Base-by-base conservation (phyloP, 352 stramenopile species). In the Phytophthora fragariaefolia region DNA sequence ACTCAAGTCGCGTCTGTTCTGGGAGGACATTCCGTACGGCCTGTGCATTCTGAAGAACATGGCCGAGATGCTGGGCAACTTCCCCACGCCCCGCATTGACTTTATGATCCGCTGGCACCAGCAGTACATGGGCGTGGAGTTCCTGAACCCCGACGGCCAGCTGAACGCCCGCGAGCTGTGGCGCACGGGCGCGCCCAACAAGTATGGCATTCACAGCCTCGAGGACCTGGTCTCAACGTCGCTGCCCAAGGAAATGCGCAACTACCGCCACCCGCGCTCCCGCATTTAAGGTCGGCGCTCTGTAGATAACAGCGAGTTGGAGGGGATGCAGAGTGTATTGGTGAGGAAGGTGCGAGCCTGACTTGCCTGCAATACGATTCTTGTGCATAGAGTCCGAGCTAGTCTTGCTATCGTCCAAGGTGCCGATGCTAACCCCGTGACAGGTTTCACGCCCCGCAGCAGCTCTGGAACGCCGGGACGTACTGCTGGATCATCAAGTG, bases 51-150 rank as follows among this genome's bases (percentile, higher is more conserved):
- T 98, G 45, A 98, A 98, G 76, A 97, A 96, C 77, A 96, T 98
- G 79, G 92, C 90, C 20, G 89, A 97, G 80, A 92, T 96, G 82
- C 79, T 96, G 52, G 92, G 91, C 66, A 97, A 98, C 74, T 97
- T 98, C 64, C 92, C 92, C 9, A 97, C 91, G 48, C 92, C 92
- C 12, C 89, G 89, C 53, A 97, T 98, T 36, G 90, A 97, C 79
- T 97, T 97, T 50, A 96, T 98, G 81, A 98, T 98, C 71, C 86
- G 91, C 47, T 98, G 92, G 92, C 91, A 98, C 77, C 92, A 98
- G 81, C 85, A 93, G 71, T 80, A 89, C 77, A 98, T 98, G 92
- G 84, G 75, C 45, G 85, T 97, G 40, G 80, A 87, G 40, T 98
- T 97, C 77, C 68, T 98, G 22, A 87, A 79, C 51, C 58, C 83